Evolutionary conservation across 1,284 basidiomycete genomes (phyloP).

Genomic region (Trametes hirsuta): DNA sequence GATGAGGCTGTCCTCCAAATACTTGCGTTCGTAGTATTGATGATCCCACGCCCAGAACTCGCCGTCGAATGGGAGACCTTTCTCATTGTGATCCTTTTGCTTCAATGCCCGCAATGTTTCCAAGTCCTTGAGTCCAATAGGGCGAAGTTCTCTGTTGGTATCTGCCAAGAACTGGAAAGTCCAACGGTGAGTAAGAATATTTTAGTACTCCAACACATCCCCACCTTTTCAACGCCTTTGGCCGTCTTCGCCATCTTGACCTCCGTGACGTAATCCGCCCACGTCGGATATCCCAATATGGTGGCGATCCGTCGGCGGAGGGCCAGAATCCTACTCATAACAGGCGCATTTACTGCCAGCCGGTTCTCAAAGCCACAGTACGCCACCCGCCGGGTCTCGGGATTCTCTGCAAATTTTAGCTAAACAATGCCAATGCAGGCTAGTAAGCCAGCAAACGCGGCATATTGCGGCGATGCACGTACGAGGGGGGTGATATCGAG

Average conservation of each 20-base stretch:
- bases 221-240: slow-evolving; percentile 55
- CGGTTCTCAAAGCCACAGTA: slow-evolving; percentile 70
- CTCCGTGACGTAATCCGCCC: slow-evolving; percentile 82
- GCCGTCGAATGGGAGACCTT: slow-evolving; percentile 63
- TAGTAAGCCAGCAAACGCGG: not conserved
- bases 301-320: slow-evolving; percentile 70
- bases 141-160: slow-evolving; percentile 69
- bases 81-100: slow-evolving; percentile 64
- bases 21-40: slow-evolving; percentile 73
- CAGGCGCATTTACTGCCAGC: slow-evolving; percentile 67
- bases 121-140: slow-evolving; percentile 68
- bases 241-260: slow-evolving; percentile 84
- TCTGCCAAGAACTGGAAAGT: slow-evolving; percentile 64
- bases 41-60: slow-evolving; percentile 55
- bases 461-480: slow-evolving; percentile 25
- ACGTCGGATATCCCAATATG: slow-evolving; percentile 72
- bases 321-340: slow-evolving; percentile 66
- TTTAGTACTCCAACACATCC: not conserved
- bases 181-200: not conserved
- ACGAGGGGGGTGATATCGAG: slow-evolving; percentile 82
- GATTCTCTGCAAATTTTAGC: slow-evolving; percentile 79
- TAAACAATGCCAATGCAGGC: slow-evolving; percentile 31
- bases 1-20: slow-evolving; percentile 62
- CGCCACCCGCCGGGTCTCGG: slow-evolving; percentile 68
- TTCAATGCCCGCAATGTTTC: slow-evolving; percentile 70